These are phyloP conservation scores for Talaromyces sp. DNA, from an alignment of 2,329 filamentous ascomycete genomes.

Conservation along the genomic window DNA sequence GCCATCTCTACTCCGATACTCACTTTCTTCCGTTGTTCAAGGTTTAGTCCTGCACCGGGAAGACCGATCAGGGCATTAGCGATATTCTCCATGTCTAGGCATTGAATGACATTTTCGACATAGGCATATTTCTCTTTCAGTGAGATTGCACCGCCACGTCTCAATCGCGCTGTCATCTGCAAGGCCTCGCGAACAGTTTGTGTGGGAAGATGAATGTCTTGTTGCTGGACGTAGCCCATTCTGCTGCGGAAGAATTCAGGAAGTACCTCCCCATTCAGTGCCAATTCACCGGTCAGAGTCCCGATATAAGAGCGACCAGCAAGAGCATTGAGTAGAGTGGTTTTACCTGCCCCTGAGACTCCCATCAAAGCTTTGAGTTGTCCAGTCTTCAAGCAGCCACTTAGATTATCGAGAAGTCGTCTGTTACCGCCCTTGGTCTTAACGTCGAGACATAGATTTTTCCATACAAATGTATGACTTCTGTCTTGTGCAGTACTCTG, in stretches of 20 bases:
- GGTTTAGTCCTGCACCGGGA: slow-evolving; percentile 59
- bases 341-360: slow-evolving; percentile 71
- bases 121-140: slow-evolving; percentile 64
- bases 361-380: slow-evolving; percentile 53
- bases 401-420: slow-evolving; percentile 47
- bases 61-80: slow-evolving; percentile 65
- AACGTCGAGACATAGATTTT: slow-evolving; percentile 51
- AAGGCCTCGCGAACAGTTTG: slow-evolving; percentile 64
- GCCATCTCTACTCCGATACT: slow-evolving; percentile 36
- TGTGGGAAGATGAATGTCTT: slow-evolving; percentile 63
- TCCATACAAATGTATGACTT: slow-evolving; percentile 48
- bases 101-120: slow-evolving; percentile 62
- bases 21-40: slow-evolving; percentile 47
- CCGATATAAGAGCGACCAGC: slow-evolving; percentile 64
- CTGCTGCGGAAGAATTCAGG: slow-evolving; percentile 62
- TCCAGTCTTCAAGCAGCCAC: slow-evolving; percentile 51
- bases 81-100: slow-evolving; percentile 65
- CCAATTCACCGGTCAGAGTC: slow-evolving; percentile 60
- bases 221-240: slow-evolving; percentile 64
- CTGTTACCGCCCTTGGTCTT: slow-evolving; percentile 46
- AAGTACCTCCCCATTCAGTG: slow-evolving; percentile 59
- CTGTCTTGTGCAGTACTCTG: background rate
- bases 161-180: slow-evolving; percentile 62
- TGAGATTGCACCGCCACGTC: slow-evolving; percentile 59
- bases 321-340: slow-evolving; percentile 76